Percentiles rank a stretch among this genome's conserved stretches.
These are phyloP conservation scores for Platanthera guangdongensis DNA, from an alignment of 106 monocot species.

Conservation along the genomic window DNA sequence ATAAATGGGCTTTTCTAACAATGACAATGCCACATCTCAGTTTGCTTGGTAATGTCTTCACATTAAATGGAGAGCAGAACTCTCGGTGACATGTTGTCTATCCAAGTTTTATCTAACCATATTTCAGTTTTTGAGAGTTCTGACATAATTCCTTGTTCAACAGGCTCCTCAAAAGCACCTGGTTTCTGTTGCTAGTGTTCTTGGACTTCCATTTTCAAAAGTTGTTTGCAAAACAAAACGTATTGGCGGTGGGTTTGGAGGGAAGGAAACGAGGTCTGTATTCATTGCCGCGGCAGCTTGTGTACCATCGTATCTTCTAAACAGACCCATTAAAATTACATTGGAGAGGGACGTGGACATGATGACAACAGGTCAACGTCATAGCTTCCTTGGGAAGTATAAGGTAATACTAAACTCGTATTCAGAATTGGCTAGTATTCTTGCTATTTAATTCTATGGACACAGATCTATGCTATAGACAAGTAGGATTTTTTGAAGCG, in stretches of 20 bases:
- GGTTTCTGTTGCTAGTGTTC: constrained; percentile 61
- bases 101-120: not conserved
- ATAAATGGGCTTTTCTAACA: too few species aligned
- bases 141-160: not conserved
- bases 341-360: constrained; percentile 93
- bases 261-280: constrained; percentile 93
- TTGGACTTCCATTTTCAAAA: constrained; percentile 85
- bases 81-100: not conserved
- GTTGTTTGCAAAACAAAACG: constrained; percentile 96
- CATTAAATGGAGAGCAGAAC: too few species aligned
- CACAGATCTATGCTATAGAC: not conserved
- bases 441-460: not conserved
- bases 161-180: constrained; percentile 80
- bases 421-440: not conserved
- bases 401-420: constrained; percentile 40
- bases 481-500: not conserved
- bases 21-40: too few species aligned
- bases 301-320: constrained; percentile 74
- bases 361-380: constrained; percentile 89
- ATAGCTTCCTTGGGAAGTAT: constrained; percentile 88
- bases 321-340: constrained; percentile 69
- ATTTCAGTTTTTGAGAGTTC: not conserved
- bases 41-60: too few species aligned
- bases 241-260: constrained; percentile 99
- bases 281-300: constrained; percentile 82